Evolutionary conservation across 306 rosid species (phyloP), one percentile per base, ranked within the genome.

Genomic region (Rubus parviflorus): DNA sequence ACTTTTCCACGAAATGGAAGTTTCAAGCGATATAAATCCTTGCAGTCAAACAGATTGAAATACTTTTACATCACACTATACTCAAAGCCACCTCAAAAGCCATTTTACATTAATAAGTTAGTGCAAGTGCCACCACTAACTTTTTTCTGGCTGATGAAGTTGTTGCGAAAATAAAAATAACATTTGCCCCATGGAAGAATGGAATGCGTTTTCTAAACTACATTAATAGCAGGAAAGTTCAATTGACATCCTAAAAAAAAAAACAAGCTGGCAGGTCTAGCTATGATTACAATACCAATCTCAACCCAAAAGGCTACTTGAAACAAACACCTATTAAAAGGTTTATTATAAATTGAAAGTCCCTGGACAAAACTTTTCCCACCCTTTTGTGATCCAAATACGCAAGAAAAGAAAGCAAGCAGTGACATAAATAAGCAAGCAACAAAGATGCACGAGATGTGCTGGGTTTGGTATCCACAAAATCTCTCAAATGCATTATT

Each of bases 21-120:
- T 35, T 14, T 14, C 42, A 7, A 69, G 37, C 60, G 23, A 30
- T 70, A 14, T 48, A 47, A 68, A 70, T 17, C 74, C 16, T 30
- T 25, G 67, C 38, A 23, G 37, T 10, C 37, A 8, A 35, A 46
- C 73, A 68, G 35, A 15, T 15, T 68, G 10, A 30, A 7, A 8
- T 49, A 48, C 40, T 8, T 19, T 25, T 11, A 70, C 30, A 30
- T 30, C 56, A 1, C 58, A 22, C 54, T 30, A 20, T 13, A 69
- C 74, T 14, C 57, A 70, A 70, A 30, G 11, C 22, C 20, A 70
- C 62, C 75, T 7, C 52, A 47, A 25, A 42, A 22, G 48, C 74
- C 37, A 70, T 51, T 48, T 48, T 2, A 70, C 43, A 70, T 25
- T 47, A 48, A 47, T 4, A 30, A 3, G 17, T 15, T 11, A 12